These are phyloP conservation scores for Coemansia sp. DNA, from an alignment of 192 early-diverging fungal genomes.

Conservation along the genomic window DNA sequence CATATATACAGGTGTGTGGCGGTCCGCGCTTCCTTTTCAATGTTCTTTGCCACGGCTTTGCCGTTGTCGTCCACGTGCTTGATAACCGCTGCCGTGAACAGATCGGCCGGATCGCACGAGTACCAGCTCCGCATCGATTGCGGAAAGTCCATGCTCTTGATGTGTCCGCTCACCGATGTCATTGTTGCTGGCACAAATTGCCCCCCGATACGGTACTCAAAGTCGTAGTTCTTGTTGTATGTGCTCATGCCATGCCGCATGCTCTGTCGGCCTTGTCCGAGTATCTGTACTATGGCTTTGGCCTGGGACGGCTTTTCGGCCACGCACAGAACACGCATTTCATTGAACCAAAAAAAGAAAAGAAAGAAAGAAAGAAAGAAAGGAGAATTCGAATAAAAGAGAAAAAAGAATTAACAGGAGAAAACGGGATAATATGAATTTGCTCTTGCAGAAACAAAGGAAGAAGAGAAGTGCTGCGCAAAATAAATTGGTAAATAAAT, in stretches of 20 bases:
- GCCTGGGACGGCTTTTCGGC: conserved; percentile 94
- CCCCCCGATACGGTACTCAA: conserved; percentile 62
- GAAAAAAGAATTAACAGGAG: neutral
- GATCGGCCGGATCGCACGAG: conserved; percentile 50
- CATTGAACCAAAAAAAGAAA: neutral
- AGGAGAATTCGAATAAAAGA: conserved; percentile 2
- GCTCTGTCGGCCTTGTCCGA: conserved; percentile 59
- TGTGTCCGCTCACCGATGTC: conserved; percentile 83
- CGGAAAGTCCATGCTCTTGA: conserved; percentile 70
- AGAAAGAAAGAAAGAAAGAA: conserved; percentile 1
- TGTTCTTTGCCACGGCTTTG: conserved; percentile 62
- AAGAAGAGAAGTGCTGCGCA: conserved; percentile 9
- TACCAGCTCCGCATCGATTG: conserved; percentile 64
- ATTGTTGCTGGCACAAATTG: conserved; percentile 67
- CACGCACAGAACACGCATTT: conserved; percentile 87
- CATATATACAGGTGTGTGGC: conserved; percentile 85
- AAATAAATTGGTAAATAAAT: neutral
- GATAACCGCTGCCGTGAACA: conserved; percentile 73
- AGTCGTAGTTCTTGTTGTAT: conserved; percentile 82
- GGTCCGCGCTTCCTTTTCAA: conserved; percentile 60
- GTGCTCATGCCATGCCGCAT: conserved; percentile 42
- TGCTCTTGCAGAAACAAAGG: neutral
- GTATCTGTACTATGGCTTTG: conserved; percentile 75
- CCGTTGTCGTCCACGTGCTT: conserved; percentile 50
- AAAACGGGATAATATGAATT: no score